Conservation (phyloP, 257 asterid genomes). For the Salvia hispanica region DNA sequence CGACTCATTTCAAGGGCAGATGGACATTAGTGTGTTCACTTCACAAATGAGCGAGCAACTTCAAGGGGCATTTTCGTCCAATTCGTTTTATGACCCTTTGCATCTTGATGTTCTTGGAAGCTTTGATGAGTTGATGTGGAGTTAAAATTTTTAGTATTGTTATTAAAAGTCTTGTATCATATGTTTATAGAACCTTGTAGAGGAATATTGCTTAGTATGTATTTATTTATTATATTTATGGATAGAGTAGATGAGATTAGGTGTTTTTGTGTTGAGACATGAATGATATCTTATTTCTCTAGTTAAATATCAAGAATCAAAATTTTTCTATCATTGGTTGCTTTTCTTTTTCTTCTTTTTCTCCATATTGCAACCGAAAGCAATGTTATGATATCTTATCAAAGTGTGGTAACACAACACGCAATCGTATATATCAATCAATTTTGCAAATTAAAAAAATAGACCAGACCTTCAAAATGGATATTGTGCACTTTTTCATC, state of each 20-base stretch:
- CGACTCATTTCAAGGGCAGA: constrained; percentile 45
- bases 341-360: neutral
- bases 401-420: neutral
- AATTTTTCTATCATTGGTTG: neutral
- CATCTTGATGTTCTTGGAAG: constrained; percentile 61
- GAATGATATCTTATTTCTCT: neutral
- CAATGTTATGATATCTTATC: neutral
- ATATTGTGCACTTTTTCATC: too few relatives aligned
- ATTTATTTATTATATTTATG: neutral
- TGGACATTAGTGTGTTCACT: constrained; percentile 33
- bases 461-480: too few relatives aligned
- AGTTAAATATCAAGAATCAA: neutral
- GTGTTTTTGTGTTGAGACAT: constrained; percentile 16
- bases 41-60: constrained; percentile 46
- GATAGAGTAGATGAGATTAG: neutral
- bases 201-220: neutral
- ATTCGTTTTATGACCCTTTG: constrained; percentile 39
- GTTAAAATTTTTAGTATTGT: neutral
- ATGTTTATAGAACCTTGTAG: constrained; percentile 13
- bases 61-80: constrained; percentile 36
- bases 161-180: neutral
- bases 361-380: too few relatives aligned
- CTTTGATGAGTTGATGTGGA: constrained; percentile 45
- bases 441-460: too few relatives aligned
- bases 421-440: too few relatives aligned